phyloP scores from a whole-genome alignment of 306 rosid genomes.

The Pterocarpus santalinus region DNA sequence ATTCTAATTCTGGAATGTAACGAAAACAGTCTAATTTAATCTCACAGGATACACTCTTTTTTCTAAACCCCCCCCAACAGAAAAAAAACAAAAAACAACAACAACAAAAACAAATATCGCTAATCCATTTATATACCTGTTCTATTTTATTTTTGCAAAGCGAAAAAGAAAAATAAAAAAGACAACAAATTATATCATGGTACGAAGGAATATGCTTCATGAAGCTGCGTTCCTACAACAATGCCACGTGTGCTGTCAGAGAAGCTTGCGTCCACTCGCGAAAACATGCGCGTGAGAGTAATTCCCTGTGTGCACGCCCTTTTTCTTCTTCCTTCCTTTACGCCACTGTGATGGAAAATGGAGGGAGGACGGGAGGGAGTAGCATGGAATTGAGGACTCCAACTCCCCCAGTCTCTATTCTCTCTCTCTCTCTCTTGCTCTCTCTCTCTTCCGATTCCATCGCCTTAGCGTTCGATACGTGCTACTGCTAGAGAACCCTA shows the following conservation, averaged over 20 bases:
- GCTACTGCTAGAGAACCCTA: slow-evolving; percentile 42
- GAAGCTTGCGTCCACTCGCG: neutral
- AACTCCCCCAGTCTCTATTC: neutral
- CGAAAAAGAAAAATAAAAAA: no score
- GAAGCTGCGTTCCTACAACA: neutral
- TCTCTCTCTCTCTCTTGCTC: neutral
- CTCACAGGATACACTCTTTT: no score
- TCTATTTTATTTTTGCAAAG: no score
- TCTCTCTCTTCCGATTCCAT: slow-evolving; percentile 50
- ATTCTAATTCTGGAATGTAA: no score
- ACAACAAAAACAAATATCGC: no score
- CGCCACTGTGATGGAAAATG: neutral
- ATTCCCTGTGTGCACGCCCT: neutral
- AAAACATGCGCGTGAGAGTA: neutral
- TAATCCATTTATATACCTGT: no score
- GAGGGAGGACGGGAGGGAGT: neutral
- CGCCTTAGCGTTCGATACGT: slow-evolving; percentile 53
- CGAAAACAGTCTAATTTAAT: no score
- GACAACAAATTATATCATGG: no score
- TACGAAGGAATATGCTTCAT: no score
- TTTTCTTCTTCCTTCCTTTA: neutral
- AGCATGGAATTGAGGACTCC: neutral
- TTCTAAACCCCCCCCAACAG: no score
- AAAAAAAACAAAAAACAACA: no score
- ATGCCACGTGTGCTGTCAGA: neutral